A percentile compares a stretch with the other conserved stretches of the same genome.
These are phyloP conservation scores for Cladosporium sp. DNA, from an alignment of 2,329 filamentous ascomycete species.

Conservation along the genomic window DNA sequence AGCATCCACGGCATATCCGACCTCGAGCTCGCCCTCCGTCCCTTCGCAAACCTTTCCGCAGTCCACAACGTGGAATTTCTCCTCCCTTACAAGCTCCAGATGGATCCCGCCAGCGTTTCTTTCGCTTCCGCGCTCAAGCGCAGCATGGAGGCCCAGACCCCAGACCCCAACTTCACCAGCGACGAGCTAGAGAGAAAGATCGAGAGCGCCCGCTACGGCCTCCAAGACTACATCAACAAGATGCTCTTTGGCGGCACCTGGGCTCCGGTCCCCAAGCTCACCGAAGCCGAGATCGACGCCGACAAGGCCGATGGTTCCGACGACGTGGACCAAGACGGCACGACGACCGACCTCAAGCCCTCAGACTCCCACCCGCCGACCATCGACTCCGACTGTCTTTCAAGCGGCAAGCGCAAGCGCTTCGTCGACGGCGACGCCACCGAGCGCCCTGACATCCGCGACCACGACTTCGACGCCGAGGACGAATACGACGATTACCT, in stretches of 20 bases:
- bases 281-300: not conserved
- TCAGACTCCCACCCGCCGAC: constrained; percentile 17
- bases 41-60: constrained; percentile 18
- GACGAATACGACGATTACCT: not conserved
- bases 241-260: not conserved
- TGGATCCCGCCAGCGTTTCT: constrained; percentile 11
- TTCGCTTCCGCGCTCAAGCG: constrained; percentile 18
- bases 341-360: constrained; percentile 22
- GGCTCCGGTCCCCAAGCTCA: not conserved
- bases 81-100: constrained; percentile 18
- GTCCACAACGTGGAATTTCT: constrained; percentile 21
- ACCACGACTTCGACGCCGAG: not conserved
- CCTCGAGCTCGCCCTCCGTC: constrained; percentile 24
- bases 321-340: not conserved
- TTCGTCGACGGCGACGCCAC: no score
- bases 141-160: constrained; percentile 15
- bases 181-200: constrained; percentile 14
- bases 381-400: constrained; percentile 6
- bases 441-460: not conserved
- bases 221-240: constrained; percentile 13
- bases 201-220: constrained; percentile 13
- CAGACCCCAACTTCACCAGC: not conserved
- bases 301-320: not conserved
- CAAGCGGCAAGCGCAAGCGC: no score
- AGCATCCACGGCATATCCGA: constrained; percentile 21